A percentile compares a stretch with the other conserved stretches of the same genome.
These are phyloP conservation scores for Coniferiporia weirii DNA, from an alignment of 1,284 basidiomycete species.

Conservation along the genomic window DNA sequence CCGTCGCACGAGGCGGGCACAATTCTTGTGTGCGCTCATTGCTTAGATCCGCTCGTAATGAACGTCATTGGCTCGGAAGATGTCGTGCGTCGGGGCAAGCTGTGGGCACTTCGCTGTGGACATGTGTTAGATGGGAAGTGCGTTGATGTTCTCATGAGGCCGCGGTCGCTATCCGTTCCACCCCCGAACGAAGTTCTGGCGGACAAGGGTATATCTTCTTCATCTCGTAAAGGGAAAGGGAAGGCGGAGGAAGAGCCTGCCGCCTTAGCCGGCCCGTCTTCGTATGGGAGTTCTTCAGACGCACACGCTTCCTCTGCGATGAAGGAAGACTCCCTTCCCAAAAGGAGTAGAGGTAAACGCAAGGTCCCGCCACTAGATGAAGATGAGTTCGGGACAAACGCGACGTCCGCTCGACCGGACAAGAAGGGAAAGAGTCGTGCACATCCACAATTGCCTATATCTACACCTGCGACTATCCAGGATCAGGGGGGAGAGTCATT, in stretches of 20 bases:
- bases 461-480: not conserved
- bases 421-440: slow-evolving; percentile 3
- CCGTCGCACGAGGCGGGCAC: not conserved
- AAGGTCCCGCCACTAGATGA: not conserved
- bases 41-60: slow-evolving; percentile 13
- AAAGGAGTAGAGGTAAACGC: slow-evolving; percentile 1
- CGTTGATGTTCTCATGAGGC: slow-evolving; percentile 48
- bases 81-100: slow-evolving; percentile 13
- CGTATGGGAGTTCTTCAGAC: not conserved
- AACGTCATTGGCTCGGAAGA: slow-evolving; percentile 17
- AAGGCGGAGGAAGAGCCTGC: slow-evolving; percentile 3
- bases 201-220: not conserved
- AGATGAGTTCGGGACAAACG: not conserved
- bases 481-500: slow-evolving; percentile 1
- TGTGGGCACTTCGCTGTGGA: slow-evolving; percentile 59
- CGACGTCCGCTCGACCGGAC: not conserved
- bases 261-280: not conserved
- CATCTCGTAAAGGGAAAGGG: not conserved
- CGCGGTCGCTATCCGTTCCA: slow-evolving; percentile 26
- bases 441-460: not conserved
- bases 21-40: slow-evolving; percentile 14
- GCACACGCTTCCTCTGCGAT: not conserved
- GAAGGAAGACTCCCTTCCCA: not conserved
- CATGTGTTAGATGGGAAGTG: slow-evolving; percentile 76
- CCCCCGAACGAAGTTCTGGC: slow-evolving; percentile 6